Base-by-base conservation (phyloP, 2,329 filamentous ascomycete genomes). In the Pseudogymnoascus sp. region DNA sequence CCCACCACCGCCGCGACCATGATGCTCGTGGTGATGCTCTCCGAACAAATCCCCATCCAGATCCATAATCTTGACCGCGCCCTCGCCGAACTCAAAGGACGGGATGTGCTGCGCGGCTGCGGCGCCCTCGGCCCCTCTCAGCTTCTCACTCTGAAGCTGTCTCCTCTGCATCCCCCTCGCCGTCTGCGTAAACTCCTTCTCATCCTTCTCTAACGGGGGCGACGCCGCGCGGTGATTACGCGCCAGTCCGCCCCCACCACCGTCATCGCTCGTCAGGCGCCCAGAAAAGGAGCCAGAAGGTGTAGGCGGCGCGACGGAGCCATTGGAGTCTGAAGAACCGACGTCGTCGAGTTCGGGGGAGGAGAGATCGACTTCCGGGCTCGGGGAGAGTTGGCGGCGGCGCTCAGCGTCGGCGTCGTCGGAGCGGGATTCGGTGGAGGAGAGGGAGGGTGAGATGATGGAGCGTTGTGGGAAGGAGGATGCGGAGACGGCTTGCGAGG, bases 171-270 rank as follows among this genome's bases (percentile, higher is more conserved):
- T 82, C 56, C 87, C 90, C 66, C 90, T 89, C 13, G 94, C 94
- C 1, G 92, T 97, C 74, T 95, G 90, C 5, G 92, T 96, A 70
- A 99, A 99, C 73, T 97, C 94, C 70, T 88, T 89, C 77, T 97
- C 92, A 67, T 97, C 92, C 68, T 89, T 90, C 75, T 97, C 92
- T 35, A 97, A 79, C 13, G 91, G 90, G 58, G 92, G 92, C 64
- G 90, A 94, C 21, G 88, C 84, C n/a, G 86, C 88, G 62, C 89
- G 84, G 62, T 84, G 80, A 63, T 82, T 84, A 67, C 86, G 82
- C 56, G 76, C 72, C 58, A 79, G 75, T n/a, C n/a, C n/a, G n/a
- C n/a, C 63, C 65, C 70, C 60, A 67, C 72, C 59, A 67, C 73
- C 68, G 30, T n/a, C 68, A 68, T 48, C 66, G 74, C 70, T 67